Base-by-base conservation (phyloP, 176 grass and related monocot genomes). In the Eragrostis curvula region DNA sequence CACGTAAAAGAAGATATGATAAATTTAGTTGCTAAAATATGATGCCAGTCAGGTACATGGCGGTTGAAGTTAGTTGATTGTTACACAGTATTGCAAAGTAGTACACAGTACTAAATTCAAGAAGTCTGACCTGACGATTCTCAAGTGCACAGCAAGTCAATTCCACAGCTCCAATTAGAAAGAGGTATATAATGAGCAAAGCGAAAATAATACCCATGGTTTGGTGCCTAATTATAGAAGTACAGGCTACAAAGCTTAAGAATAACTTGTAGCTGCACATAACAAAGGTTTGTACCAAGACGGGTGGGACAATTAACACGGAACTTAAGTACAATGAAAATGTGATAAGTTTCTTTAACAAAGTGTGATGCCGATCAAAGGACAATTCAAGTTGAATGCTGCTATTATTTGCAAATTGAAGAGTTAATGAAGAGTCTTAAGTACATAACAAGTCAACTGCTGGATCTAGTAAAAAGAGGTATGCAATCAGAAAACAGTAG, bases 381-480 rank as follows among this genome's bases (percentile, higher is more conserved):
- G 16, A 62, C 15, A 66, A 32, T 71, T 89, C 41, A 20, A 57
- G 66, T 82, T 78, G 72, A 71, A 71, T 59, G 28, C 48, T 69
- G 29, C 53, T 70, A 66, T 70, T 49, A 77, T 68, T 76, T 61
- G 52, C 53, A 28, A 74, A 75, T 70, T 50, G 74, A 21, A 68
- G 6, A 59, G 20, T 45, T 72, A 15, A 24, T 44, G 50, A 70
- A 70, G n/a, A 68, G 27, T 69, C 36, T 53, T 36, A 66, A 83
- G 59, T 45, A 67, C 60, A 51, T 7, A 44, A 23, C 6, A 42
- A 71, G 27, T 63, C 56, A 71, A 42, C 5, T 43, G 58, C 32
- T 66, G 14, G 6, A 18, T 74, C 59, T 43, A 65, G 46, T 74
- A 43, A 64, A 50, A 52, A 70, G 16, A 70, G 3, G 6, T 42